Evolutionary conservation across 306 rosid species (phyloP).

Genomic region (Fragaria vesca): DNA sequence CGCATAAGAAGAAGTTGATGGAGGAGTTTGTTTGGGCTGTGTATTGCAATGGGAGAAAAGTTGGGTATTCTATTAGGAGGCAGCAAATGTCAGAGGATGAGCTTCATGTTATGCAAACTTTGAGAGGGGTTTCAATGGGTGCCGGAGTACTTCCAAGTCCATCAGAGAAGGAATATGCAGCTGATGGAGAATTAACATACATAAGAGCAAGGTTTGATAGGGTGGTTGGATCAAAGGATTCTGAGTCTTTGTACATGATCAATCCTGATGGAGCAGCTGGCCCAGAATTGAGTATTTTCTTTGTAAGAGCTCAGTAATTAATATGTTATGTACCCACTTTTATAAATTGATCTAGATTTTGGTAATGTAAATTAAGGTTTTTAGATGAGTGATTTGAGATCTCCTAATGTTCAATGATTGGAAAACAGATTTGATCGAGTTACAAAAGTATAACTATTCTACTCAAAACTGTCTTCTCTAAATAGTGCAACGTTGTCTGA

Average conservation of each 20-base stretch:
- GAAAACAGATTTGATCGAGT: neutral
- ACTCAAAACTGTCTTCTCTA: neutral
- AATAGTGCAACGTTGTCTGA: neutral
- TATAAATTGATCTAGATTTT: slow-evolving; percentile 1
- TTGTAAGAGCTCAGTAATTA: slow-evolving; percentile 60
- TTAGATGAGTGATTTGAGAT: neutral
- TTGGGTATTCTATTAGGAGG: slow-evolving; percentile 79
- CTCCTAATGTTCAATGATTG: neutral
- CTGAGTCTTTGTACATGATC: slow-evolving; percentile 81
- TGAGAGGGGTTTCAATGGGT: slow-evolving; percentile 97
- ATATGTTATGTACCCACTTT: neutral
- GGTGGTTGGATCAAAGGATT: slow-evolving; percentile 85
- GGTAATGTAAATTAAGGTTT: slow-evolving; percentile 3
- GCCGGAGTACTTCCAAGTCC: slow-evolving; percentile 83
- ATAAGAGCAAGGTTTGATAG: slow-evolving; percentile 86
- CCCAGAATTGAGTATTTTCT: slow-evolving; percentile 88
- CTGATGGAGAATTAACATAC: slow-evolving; percentile 82
- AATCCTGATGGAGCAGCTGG: slow-evolving; percentile 82
- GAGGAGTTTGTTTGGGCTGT: slow-evolving; percentile 95
- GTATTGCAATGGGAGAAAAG: slow-evolving; percentile 83
- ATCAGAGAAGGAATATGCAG: slow-evolving; percentile 39
- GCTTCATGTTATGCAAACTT: slow-evolving; percentile 80
- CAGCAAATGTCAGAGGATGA: slow-evolving; percentile 81
- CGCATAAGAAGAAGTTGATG: slow-evolving; percentile 63
- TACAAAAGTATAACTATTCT: neutral